Percentiles rank a stretch among this genome's conserved stretches.
phyloP scores from a whole-genome alignment of 179 eudicot species.

The Carnegiea gigantea region DNA sequence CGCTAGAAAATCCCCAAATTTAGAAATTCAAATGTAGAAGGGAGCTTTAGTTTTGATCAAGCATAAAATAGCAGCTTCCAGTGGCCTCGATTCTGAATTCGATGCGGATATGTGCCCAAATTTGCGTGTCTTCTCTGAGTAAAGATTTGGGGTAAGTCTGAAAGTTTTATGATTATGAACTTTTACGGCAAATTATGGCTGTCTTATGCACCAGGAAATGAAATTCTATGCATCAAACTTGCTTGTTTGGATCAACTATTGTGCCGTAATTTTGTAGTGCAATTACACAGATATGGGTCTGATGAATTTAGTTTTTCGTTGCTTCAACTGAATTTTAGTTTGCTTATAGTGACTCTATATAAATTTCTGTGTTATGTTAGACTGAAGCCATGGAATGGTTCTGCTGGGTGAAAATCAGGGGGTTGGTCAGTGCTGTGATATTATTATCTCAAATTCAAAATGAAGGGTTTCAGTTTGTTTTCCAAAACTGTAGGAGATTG shows the following conservation, averaged over 20 bases:
- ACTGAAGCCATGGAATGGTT: background rate
- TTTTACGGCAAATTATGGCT: too few relatives aligned
- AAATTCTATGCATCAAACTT: background rate
- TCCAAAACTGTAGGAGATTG: background rate
- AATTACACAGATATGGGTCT: background rate
- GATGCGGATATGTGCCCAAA: background rate
- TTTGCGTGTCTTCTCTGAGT: too few relatives aligned
- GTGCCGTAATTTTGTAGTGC: background rate
- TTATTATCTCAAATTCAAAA: background rate
- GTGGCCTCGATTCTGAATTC: background rate
- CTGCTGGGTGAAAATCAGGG: background rate
- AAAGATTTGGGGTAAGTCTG: too few relatives aligned
- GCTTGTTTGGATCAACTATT: background rate
- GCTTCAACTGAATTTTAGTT: background rate
- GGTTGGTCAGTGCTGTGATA: background rate
- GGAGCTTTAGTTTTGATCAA: background rate
- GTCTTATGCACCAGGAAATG: too few relatives aligned
- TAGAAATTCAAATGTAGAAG: too few relatives aligned
- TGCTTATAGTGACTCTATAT: background rate
- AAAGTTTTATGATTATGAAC: too few relatives aligned
- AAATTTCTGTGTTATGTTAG: background rate
- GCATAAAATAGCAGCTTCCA: background rate
- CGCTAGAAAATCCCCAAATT: too few relatives aligned
- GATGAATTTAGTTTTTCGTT: background rate
- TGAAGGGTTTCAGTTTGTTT: background rate